A percentile compares a stretch with the other conserved stretches of the same genome.
These are phyloP conservation scores for Aureobasidium lini DNA, from an alignment of 2,329 filamentous ascomycete genomes.

Conservation along the genomic window DNA sequence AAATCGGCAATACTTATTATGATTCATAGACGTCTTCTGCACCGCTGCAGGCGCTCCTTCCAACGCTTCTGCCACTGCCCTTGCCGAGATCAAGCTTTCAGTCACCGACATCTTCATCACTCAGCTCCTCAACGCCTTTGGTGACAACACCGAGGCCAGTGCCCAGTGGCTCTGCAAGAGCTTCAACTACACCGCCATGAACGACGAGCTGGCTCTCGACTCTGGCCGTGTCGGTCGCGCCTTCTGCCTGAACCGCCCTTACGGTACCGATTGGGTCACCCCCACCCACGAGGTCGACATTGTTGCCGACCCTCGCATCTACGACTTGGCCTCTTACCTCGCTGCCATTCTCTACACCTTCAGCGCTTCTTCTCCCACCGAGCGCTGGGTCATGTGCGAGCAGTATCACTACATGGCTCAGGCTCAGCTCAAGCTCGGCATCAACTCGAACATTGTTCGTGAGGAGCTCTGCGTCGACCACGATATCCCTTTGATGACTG, in stretches of 20 bases:
- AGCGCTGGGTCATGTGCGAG: slow-evolving; percentile 5
- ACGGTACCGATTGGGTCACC: neutral
- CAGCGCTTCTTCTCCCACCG: neutral
- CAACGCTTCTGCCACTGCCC: slow-evolving; percentile 17
- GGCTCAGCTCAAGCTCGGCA: neutral
- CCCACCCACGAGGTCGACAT: neutral
- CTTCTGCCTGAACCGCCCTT: neutral
- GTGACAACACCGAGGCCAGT: neutral
- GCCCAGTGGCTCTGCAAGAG: slow-evolving; percentile 1
- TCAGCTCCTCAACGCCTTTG: slow-evolving; percentile 21
- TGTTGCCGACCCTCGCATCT: neutral
- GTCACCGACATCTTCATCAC: slow-evolving; percentile 22
- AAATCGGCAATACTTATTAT: neutral
- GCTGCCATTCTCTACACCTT: neutral
- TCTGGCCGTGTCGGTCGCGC: neutral
- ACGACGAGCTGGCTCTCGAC: neutral
- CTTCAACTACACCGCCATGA: neutral
- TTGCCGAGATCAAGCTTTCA: slow-evolving; percentile 17
- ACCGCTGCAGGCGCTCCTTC: slow-evolving; percentile 13
- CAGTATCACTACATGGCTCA: slow-evolving; percentile 4
- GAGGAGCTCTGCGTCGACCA: neutral
- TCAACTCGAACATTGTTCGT: slow-evolving; percentile 5
- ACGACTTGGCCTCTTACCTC: neutral
- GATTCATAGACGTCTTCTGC: slow-evolving; percentile 19
- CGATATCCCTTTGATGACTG: neutral